Percentiles rank a stretch among this genome's conserved stretches.
phyloP scores from a whole-genome alignment of 495 filamentous ascomycete species.

The Xylaria scruposa region DNA sequence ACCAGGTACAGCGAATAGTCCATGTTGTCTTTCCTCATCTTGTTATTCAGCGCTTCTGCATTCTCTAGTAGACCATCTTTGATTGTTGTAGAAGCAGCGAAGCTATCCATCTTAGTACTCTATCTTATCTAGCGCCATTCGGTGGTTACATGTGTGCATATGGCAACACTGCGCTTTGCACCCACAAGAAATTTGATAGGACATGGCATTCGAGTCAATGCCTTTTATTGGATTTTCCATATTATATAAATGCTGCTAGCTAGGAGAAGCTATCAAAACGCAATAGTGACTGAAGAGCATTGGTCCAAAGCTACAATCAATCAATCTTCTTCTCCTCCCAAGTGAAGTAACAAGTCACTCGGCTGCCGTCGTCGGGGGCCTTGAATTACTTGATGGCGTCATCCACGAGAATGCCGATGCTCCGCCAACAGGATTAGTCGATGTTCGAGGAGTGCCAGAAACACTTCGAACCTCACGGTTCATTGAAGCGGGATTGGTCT shows the following conservation, averaged over 20 bases:
- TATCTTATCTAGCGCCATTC: slow-evolving; percentile 8
- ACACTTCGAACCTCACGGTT: slow-evolving; percentile 50
- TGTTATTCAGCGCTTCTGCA: slow-evolving; percentile 9
- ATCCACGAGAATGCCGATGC: slow-evolving; percentile 98
- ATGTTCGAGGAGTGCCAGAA: slow-evolving; percentile 48
- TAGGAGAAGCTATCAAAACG: slow-evolving; percentile 19
- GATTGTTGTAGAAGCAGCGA: background rate
- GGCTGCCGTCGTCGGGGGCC: slow-evolving; percentile 42
- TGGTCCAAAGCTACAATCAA: slow-evolving; percentile 11
- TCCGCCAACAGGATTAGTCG: slow-evolving; percentile 82
- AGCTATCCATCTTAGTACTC: background rate
- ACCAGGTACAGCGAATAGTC: slow-evolving; percentile 82
- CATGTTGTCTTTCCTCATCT: slow-evolving; percentile 42
- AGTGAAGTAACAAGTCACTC: slow-evolving; percentile 34
- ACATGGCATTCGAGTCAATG: background rate
- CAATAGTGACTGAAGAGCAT: background rate
- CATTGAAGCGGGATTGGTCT: slow-evolving; percentile 40
- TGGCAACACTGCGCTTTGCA: background rate
- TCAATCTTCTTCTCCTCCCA: background rate
- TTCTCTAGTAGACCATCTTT: background rate
- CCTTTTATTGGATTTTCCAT: slow-evolving; percentile 22
- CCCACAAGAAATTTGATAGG: background rate
- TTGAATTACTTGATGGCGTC: slow-evolving; percentile 48
- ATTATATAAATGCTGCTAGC: slow-evolving; percentile 22
- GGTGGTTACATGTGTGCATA: slow-evolving; percentile 1